These are phyloP conservation scores for Tardiomyces blankii DNA, from an alignment of 1,139 yeast species.

Conservation along the genomic window DNA sequence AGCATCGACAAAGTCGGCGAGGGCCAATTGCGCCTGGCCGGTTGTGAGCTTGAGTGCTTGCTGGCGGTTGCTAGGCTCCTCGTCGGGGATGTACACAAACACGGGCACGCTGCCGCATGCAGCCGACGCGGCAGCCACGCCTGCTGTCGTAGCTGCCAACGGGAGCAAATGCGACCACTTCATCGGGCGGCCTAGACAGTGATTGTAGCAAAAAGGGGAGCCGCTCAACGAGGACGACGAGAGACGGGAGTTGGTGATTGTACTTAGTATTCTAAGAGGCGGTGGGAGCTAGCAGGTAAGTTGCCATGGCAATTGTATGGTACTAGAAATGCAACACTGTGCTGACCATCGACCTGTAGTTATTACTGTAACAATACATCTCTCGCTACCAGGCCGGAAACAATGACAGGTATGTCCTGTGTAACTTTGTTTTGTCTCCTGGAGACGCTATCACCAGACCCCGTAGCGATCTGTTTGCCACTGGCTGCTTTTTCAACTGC, in stretches of 20 bases:
- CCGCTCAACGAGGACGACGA: background rate
- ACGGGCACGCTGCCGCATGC: background rate
- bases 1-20: background rate
- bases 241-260: background rate
- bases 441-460: no score
- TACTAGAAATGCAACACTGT: no score
- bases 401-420: no score
- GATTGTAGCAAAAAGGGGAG: background rate
- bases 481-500: no score
- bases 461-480: no score
- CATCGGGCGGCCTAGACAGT: background rate
- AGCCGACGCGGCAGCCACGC: background rate
- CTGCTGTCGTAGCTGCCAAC: background rate
- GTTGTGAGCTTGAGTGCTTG: background rate
- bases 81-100: background rate
- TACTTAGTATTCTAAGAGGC: no score
- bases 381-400: no score
- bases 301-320: no score
- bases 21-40: background rate
- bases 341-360: no score
- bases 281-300: no score
- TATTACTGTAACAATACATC: no score
- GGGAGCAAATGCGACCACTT: background rate
- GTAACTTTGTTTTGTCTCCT: no score
- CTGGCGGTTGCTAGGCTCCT: background rate